Conservation (phyloP, 2,329 filamentous ascomycete genomes). For the Pezicula neosporulosa region DNA sequence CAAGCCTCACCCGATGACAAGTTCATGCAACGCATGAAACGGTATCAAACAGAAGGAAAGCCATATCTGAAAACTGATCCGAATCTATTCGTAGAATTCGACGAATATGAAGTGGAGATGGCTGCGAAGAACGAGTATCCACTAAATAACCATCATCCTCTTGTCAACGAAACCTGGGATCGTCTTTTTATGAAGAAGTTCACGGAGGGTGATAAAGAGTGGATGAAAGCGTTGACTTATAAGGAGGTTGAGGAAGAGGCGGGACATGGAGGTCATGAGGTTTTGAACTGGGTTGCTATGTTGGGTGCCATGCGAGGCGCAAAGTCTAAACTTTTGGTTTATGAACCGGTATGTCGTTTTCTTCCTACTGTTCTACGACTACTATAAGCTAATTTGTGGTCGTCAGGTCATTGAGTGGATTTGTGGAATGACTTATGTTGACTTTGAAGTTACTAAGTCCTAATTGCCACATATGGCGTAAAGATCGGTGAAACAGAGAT, state of each 20-base stretch:
- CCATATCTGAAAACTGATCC: slow-evolving; percentile 20
- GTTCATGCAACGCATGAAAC: slow-evolving; percentile 27
- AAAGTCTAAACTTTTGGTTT: slow-evolving; percentile 6
- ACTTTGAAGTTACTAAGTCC: not conserved
- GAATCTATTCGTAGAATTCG: slow-evolving; percentile 24
- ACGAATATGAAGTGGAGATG: slow-evolving; percentile 30
- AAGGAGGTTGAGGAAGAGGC: slow-evolving; percentile 57
- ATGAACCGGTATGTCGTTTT: slow-evolving; percentile 2
- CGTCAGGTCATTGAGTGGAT: slow-evolving; percentile 5
- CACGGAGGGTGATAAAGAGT: slow-evolving; percentile 11
- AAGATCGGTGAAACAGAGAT: no score
- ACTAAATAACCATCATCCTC: slow-evolving; percentile 26
- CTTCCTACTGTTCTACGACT: not conserved
- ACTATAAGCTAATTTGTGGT: not conserved
- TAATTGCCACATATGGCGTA: no score
- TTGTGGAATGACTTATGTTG: slow-evolving; percentile 2
- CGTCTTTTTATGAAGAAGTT: slow-evolving; percentile 3
- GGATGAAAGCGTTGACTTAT: slow-evolving; percentile 5
- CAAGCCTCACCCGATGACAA: slow-evolving; percentile 24
- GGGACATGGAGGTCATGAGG: slow-evolving; percentile 26
- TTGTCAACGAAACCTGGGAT: slow-evolving; percentile 27
- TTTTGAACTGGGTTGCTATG: slow-evolving; percentile 7
- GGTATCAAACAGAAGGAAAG: slow-evolving; percentile 26
- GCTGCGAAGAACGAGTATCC: slow-evolving; percentile 28
- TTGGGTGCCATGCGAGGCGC: slow-evolving; percentile 4